Evolutionary conservation across 2,329 filamentous ascomycete species (phyloP).

Genomic region (Grosmannia clavigera): DNA sequence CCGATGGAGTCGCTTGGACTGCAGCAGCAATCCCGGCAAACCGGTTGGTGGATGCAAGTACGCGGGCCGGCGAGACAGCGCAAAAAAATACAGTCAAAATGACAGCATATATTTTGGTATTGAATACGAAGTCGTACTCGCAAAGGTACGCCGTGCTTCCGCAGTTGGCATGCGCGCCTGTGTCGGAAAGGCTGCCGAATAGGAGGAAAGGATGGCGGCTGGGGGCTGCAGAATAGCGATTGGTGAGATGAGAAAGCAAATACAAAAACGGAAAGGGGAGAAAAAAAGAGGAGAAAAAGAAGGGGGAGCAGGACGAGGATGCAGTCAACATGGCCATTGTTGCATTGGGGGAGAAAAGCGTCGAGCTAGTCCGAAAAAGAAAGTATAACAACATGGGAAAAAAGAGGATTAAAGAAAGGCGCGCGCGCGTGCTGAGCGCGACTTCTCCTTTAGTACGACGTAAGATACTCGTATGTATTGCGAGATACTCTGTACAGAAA

Average conservation of each 20-base stretch:
- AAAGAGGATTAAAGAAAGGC: background rate
- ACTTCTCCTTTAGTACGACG: background rate
- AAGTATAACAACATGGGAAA: background rate
- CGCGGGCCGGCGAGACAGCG: background rate
- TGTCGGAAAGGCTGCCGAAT: background rate
- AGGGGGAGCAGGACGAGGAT: background rate
- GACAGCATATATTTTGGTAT: background rate
- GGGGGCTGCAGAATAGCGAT: background rate
- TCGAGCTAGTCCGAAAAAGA: background rate
- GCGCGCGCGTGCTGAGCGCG: background rate
- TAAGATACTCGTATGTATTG: background rate
- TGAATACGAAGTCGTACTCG: background rate
- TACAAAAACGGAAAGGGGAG: background rate
- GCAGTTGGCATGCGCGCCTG: background rate
- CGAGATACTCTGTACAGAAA: background rate
- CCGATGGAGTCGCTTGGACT: background rate
- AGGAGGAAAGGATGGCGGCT: background rate
- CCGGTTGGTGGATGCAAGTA: slow-evolving; percentile 1
- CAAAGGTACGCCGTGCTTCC: background rate
- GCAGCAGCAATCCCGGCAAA: slow-evolving; percentile 1
- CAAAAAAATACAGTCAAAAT: background rate
- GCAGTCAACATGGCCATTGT: background rate
- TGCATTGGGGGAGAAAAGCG: background rate
- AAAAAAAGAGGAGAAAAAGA: slow-evolving; percentile 1
- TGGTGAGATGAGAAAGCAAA: background rate